Evolutionary conservation across 345 rosid genomes (phyloP).

Genomic region (Draba incana): DNA sequence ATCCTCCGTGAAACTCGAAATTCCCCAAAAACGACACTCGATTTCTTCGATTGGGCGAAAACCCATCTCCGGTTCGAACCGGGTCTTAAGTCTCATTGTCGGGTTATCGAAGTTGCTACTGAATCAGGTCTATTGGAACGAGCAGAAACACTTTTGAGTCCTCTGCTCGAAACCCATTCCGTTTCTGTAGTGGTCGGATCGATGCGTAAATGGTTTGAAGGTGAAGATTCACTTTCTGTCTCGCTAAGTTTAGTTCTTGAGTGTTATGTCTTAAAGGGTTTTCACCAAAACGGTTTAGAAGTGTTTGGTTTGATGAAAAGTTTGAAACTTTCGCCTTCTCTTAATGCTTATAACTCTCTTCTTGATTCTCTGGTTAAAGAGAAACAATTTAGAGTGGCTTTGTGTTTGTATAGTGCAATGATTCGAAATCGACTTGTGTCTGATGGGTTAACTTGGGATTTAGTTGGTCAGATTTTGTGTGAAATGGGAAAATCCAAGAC

Average conservation of each 20-base stretch:
- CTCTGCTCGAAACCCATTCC: conserved; percentile 48
- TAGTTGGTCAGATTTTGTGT: conserved; percentile 55
- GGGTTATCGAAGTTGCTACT: conserved; percentile 41
- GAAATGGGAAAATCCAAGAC: conserved; percentile 52
- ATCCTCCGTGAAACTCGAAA: conserved; percentile 55
- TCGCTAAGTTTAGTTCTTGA: conserved; percentile 53
- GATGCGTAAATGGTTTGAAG: conserved; percentile 53
- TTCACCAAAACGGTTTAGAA: conserved; percentile 50
- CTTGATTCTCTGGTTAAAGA: conserved; percentile 52
- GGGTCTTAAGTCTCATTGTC: conserved; percentile 59
- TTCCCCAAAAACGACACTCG: conserved; percentile 49
- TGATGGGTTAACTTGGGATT: conserved; percentile 56
- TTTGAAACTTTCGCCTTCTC: conserved; percentile 46
- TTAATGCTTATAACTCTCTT: conserved; percentile 51
- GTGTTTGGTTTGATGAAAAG: conserved; percentile 48
- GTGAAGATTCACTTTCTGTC: conserved; percentile 39
- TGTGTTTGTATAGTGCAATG: conserved; percentile 63
- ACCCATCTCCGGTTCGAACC: conserved; percentile 55
- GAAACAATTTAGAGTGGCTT: conserved; percentile 47
- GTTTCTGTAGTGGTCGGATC: conserved; percentile 42
- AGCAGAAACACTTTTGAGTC: conserved; percentile 46
- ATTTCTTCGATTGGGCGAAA: conserved; percentile 63
- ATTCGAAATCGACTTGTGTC: conserved; percentile 45
- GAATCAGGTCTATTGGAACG: conserved; percentile 43
- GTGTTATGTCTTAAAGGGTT: conserved; percentile 48